Base-by-base conservation (phyloP, 306 rosid species). In the Prunus armeniaca region DNA sequence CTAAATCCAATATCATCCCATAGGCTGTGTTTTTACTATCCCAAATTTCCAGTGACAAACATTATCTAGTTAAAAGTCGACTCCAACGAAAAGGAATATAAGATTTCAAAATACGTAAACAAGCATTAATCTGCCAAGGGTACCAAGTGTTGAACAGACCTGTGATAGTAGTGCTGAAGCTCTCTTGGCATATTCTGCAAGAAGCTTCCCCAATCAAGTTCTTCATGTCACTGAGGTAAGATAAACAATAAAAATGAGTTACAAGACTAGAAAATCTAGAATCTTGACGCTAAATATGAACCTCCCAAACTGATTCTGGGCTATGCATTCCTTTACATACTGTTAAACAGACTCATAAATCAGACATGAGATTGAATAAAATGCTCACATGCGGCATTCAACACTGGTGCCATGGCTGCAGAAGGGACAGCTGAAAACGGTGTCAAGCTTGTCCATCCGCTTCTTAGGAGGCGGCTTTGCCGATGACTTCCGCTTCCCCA, bases 401-500 rank as follows among this genome's bases (percentile, higher is more conserved):
- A 95, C 97, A 28, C 98, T 87, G 79, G 91, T 82, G 25, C 98
- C 97, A 65, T 95, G 98, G 77, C 91, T 89, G 83, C 98, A 95
- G 89, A 95, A 95, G 83, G 98, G 98, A 55, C 98, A 92, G 80
- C 97, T 89, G 77, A 95, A 95, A 55, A 92, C 97, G 41, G 97
- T 92, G 64, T 95, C 98, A 56, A 92, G 98, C 92, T 92, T 95
- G 82, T 92, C 98, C 91, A 85, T 90, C 69, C 98, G 88, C 84
- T 95, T 95, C 91, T 88, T 92, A 12, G 97, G 97, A 64, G 97
- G 86, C 2, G 98, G 97, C 91, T 95, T 95, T 58, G 98, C 85
- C 30, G 90, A 88, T 52, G 97, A 87, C 86, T 95, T 95, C 74
- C 99, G 87, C 85, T 95, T 95, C 38, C 99, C 99, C 99, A 92